A percentile compares a stretch with the other conserved stretches of the same genome.
These are phyloP conservation scores for Nematodospora valgi DNA, from an alignment of 805 yeast genomes.

Conservation along the genomic window DNA sequence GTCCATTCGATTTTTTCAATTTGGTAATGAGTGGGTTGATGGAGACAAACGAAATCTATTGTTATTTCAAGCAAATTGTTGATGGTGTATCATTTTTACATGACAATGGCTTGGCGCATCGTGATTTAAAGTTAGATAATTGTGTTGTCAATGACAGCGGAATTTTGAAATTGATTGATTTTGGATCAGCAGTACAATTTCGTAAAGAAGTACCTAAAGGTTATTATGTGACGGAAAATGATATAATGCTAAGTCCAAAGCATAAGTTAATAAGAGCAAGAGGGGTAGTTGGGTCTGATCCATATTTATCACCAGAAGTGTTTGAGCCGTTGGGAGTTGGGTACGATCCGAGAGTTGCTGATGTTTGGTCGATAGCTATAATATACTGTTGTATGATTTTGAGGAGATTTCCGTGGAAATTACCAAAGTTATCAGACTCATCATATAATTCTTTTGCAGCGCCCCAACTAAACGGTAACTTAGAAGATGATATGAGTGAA, in stretches of 20 bases:
- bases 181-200: conserved; percentile 88
- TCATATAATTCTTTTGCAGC: conserved; percentile 64
- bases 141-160: conserved; percentile 81
- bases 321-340: conserved; percentile 39
- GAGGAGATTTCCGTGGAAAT: conserved; percentile 91
- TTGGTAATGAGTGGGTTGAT: conserved; percentile 86
- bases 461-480: conserved; percentile 9
- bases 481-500: conserved; percentile 1
- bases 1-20: conserved; percentile 88
- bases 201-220: conserved; percentile 43
- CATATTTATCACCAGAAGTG: conserved; percentile 93
- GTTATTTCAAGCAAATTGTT: conserved; percentile 80
- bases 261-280: conserved; percentile 58
- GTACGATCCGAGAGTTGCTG: conserved; percentile 86
- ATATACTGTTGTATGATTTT: conserved; percentile 88
- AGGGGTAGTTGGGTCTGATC: conserved; percentile 95
- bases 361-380: conserved; percentile 91
- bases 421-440: conserved; percentile 75
- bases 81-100: conserved; percentile 78
- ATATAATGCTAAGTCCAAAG: conserved; percentile 12
- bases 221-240: conserved; percentile 7
- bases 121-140: conserved; percentile 90
- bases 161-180: conserved; percentile 81
- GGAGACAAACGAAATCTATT: conserved; percentile 64
- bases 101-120: conserved; percentile 80